Percentiles rank a stretch among this genome's conserved stretches.
These are phyloP conservation scores for Ganoderma multipileum DNA, from an alignment of 1,284 basidiomycete species.

Conservation along the genomic window DNA sequence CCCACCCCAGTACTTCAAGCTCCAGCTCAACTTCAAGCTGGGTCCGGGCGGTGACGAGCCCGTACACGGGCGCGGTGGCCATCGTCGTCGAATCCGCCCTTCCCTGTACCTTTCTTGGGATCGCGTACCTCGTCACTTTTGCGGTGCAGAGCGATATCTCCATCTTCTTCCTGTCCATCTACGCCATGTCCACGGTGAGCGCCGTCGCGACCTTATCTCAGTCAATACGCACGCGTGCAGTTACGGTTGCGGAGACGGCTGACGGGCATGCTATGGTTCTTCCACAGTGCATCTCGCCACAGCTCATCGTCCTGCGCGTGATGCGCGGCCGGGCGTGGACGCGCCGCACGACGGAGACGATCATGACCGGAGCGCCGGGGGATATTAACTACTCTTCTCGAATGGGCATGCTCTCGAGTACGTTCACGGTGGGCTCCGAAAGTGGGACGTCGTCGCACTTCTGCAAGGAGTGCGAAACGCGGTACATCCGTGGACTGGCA, in stretches of 20 bases:
- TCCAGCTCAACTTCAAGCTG: background rate
- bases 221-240: background rate
- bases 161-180: slow-evolving; percentile 22
- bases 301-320: slow-evolving; percentile 41
- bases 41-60: background rate
- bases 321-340: slow-evolving; percentile 40
- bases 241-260: no score
- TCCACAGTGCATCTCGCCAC: slow-evolving; percentile 31
- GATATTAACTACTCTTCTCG: background rate
- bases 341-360: slow-evolving; percentile 4
- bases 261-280: background rate
- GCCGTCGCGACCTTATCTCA: background rate
- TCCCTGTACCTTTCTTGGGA: slow-evolving; percentile 18
- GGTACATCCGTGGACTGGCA: background rate
- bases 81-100: slow-evolving; percentile 27
- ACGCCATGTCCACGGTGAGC: slow-evolving; percentile 23
- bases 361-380: slow-evolving; percentile 3
- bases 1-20: background rate
- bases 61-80: slow-evolving; percentile 20
- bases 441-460: background rate
- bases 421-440: background rate
- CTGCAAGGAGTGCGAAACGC: slow-evolving; percentile 8
- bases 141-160: slow-evolving; percentile 14
- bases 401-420: background rate
- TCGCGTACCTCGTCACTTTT: slow-evolving; percentile 18